Evolutionary conservation across 371 early-diverging fungal genomes (phyloP).

Genomic region (Zychaea mexicana): DNA sequence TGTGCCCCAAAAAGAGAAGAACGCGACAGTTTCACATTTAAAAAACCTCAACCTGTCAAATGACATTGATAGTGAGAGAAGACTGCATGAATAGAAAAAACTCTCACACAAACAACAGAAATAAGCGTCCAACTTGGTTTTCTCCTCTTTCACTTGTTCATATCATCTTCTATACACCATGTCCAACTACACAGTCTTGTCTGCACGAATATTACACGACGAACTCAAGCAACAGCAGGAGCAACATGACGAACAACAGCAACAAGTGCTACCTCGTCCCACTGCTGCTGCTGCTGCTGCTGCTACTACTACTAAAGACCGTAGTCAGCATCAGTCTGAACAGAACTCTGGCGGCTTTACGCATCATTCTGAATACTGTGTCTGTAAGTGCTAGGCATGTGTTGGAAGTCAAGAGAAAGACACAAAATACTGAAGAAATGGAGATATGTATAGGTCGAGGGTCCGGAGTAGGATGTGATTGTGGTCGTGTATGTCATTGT

Average conservation of each 20-base stretch:
- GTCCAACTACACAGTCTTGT: not conserved
- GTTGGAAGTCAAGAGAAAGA: not conserved
- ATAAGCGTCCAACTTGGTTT: not conserved
- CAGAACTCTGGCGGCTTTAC: not conserved
- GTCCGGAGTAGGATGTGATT: conserved; percentile 16
- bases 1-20: too few relatives aligned
- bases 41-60: not conserved
- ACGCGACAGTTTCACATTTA: not conserved
- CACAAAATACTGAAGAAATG: too few relatives aligned
- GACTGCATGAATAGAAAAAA: not conserved
- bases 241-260: too few relatives aligned
- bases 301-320: not conserved
- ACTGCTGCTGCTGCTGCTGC: too few relatives aligned
- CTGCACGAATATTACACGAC: not conserved
- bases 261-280: too few relatives aligned
- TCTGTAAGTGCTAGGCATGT: conserved; percentile 7
- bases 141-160: not conserved
- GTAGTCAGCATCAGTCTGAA: not conserved
- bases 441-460: conserved; percentile 4
- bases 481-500: conserved; percentile 14
- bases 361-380: conserved; percentile 15
- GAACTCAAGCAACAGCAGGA: not conserved
- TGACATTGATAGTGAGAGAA: not conserved
- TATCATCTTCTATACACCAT: not conserved
- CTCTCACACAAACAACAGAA: not conserved